phyloP scores from a whole-genome alignment of 495 filamentous ascomycete genomes.

The Penicillium manginii region DNA sequence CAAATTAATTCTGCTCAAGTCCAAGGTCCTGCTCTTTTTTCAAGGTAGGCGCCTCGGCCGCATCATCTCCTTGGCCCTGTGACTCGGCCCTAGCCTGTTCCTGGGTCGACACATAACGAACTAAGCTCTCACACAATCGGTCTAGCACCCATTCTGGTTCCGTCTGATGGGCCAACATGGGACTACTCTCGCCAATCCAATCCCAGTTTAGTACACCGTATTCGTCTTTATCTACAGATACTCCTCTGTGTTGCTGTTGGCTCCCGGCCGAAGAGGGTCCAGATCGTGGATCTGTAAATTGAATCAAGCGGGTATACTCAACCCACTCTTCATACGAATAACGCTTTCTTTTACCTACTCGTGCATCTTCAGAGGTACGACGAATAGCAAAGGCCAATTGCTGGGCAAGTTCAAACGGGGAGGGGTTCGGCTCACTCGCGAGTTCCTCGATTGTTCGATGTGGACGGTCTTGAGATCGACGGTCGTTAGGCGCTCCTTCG shows the following conservation, averaged over 20 bases:
- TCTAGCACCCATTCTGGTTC: conserved; percentile 66
- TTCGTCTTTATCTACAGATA: conserved; percentile 53
- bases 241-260: background rate
- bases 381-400: conserved; percentile 60
- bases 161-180: conserved; percentile 57
- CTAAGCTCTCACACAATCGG: conserved; percentile 61
- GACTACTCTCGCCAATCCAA: conserved; percentile 68
- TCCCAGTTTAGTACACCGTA: conserved; percentile 66
- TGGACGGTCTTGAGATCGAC: conserved; percentile 13
- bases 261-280: conserved; percentile 7
- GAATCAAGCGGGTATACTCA: conserved; percentile 61
- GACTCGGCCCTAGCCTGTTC: conserved; percentile 18
- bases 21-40: conserved; percentile 35
- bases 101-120: conserved; percentile 52
- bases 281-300: conserved; percentile 51
- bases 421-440: conserved; percentile 35
- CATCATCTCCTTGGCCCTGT: conserved; percentile 6
- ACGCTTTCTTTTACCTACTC: conserved; percentile 39
- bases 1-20: conserved; percentile 20
- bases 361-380: conserved; percentile 50
- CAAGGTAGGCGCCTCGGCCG: conserved; percentile 29
- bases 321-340: conserved; percentile 71
- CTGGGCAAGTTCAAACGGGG: conserved; percentile 48
- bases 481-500: conserved; percentile 1
- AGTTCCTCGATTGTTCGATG: conserved; percentile 51